Base-by-base conservation (phyloP, 1,284 basidiomycete genomes). In the Sanghuangporus weigelae region DNA sequence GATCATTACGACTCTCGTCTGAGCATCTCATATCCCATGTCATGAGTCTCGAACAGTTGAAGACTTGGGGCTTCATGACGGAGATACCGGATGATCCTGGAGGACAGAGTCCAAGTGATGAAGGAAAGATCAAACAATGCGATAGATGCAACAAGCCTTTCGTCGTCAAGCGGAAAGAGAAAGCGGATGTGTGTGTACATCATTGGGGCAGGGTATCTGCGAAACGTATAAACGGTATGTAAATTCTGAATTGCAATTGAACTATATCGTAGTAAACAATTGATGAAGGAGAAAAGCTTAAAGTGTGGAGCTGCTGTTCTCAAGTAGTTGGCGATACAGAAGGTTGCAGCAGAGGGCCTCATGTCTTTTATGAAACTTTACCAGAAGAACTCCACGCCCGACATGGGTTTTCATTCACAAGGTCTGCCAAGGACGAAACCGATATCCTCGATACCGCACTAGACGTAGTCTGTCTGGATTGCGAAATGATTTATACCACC, bases 401-500 rank as follows among this genome's bases (percentile, higher is more conserved):
- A 44, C 85, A 91, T 63, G 75, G 87, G 0, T 98, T 93, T 75
- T 86, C 89, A 38, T 75, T 70, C 72, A 78, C 82, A 46, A 76
- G 76, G 36, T 67, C 73, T 19, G 72, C 73, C 55, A 65, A 58
- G 67, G 42, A 68, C 66, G 64, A 38, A n/a, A 51, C 71, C 19
- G 63, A 67, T 35, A 59, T 70, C n/a, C 66, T 66, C 3, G 75
- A 77, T 63, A 78, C 79, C 0, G 76, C 81, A 2, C 74, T 92
- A 38, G 90, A 93, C 60, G 83, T 95, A 1, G 89, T 88, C 6
- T 92, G 90, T 0, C 76, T 96, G 58, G 95, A 96, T 73, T 96
- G 92, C 72, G 95, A 98, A 74, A 94, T 97, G 91, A 82, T 96
- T 31, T 95, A 93, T 75, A 92, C 93, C 0, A 95, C 94, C 0